Conservation (phyloP, 345 rosid genomes). For the Eucalyptus rudis region DNA sequence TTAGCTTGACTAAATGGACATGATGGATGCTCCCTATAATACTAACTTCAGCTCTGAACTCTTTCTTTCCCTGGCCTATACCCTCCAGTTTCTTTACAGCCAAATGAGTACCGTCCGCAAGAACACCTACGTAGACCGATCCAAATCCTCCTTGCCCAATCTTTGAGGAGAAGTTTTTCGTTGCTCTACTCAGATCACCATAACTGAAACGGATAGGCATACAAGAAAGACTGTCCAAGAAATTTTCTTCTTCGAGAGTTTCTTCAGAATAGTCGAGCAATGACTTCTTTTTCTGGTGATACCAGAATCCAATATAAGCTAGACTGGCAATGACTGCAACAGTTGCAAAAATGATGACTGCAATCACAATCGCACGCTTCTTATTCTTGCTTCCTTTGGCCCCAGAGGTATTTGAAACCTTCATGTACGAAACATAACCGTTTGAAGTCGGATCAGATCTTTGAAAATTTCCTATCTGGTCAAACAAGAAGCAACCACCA, state of each 20-base stretch:
- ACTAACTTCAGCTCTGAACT: conserved; percentile 35
- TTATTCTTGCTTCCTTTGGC: neutral
- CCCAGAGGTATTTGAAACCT: conserved; percentile 1
- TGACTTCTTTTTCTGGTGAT: neutral
- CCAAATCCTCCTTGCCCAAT: conserved; percentile 38
- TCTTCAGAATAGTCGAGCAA: neutral
- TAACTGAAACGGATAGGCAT: conserved; percentile 17
- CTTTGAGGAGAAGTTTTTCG: conserved; percentile 18
- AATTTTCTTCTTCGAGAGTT: conserved; percentile 11
- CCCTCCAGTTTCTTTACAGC: conserved; percentile 29
- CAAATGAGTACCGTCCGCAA: conserved; percentile 5
- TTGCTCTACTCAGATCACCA: conserved; percentile 15
- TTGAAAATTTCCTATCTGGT: conserved; percentile 23
- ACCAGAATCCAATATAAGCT: conserved; percentile 12
- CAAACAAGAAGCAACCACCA: conserved; percentile 29
- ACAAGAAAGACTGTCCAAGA: conserved; percentile 4
- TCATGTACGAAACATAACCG: conserved; percentile 19
- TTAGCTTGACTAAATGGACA: conserved; percentile 38
- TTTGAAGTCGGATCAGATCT: conserved; percentile 2
- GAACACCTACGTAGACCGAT: conserved; percentile 20
- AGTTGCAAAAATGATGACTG: conserved; percentile 3
- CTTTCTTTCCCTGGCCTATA: conserved; percentile 29
- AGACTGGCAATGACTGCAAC: conserved; percentile 6
- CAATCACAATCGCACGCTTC: neutral
- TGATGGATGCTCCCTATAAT: conserved; percentile 32